Evolutionary conservation across 495 filamentous ascomycete genomes (phyloP).

Genomic region (Xylaria flabelliformis): DNA sequence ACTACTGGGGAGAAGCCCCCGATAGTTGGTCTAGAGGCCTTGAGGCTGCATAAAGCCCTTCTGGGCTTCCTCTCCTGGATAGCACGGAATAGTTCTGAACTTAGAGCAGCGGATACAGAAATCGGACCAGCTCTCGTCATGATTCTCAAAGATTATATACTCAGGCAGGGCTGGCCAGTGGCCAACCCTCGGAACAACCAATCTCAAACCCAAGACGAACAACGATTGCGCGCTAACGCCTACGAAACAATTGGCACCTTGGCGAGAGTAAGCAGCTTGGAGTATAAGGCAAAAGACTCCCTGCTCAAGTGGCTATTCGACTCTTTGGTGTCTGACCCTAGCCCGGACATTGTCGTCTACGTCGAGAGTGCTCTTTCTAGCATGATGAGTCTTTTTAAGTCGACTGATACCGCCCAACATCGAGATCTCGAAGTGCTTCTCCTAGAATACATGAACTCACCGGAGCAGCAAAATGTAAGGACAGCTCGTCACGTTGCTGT

Average conservation of each 20-base stretch:
- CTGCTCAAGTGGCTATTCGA: constrained; percentile 80
- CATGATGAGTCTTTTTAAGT: constrained; percentile 61
- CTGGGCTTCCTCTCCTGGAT: constrained; percentile 90
- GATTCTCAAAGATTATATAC: constrained; percentile 74
- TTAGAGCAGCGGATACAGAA: constrained; percentile 57
- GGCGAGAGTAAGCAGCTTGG: constrained; percentile 59
- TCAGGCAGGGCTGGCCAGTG: constrained; percentile 83
- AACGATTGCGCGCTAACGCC: constrained; percentile 72
- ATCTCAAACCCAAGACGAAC: constrained; percentile 61
- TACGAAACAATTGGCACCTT: constrained; percentile 88
- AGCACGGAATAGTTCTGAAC: constrained; percentile 69
- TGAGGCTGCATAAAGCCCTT: constrained; percentile 79
- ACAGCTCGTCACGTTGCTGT: constrained; percentile 80
- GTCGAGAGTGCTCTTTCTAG: constrained; percentile 88
- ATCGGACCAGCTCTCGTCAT: constrained; percentile 75
- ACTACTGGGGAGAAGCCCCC: constrained; percentile 46
- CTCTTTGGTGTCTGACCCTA: constrained; percentile 80
- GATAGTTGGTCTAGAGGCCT: constrained; percentile 67
- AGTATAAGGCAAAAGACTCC: constrained; percentile 58
- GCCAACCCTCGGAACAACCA: constrained; percentile 47
- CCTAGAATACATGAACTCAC: constrained; percentile 66
- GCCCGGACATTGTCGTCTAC: constrained; percentile 76
- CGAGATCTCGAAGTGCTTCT: constrained; percentile 56
- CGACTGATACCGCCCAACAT: constrained; percentile 42
- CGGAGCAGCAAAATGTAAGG: constrained; percentile 49